Evolutionary conservation across 345 rosid species (phyloP), one percentile per base, ranked within the genome.

Genomic region (Citrus reticulata): DNA sequence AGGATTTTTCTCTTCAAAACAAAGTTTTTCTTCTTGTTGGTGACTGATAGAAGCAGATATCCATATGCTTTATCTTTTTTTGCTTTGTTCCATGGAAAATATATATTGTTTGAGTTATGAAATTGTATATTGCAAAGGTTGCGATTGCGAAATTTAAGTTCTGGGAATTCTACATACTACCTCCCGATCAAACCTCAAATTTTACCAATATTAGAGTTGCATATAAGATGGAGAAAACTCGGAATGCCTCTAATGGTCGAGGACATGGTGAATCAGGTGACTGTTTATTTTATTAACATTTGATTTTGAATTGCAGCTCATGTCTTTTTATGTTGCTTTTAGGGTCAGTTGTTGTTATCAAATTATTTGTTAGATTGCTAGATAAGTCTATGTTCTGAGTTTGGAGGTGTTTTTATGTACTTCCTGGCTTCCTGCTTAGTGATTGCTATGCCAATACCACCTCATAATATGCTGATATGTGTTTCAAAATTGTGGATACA

Each of bases 111-210:
- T 42, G 39, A 55, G 13, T 40, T 35, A 25, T 74, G 54, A 39
- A 54, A 14, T 60, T 14, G 4, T 42, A 30, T 62, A 37, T 34
- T 66, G 40, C 60, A 27, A 67, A 84, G 87, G 87, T 81, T 67
- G 87, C 80, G 64, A 32, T 75, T 60, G 80, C 75, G 17, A 81
- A 79, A 42, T 72, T 39, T 14, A 66, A 79, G 25, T 66, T 25
- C 27, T 68, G 70, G 57, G 63, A 54, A 40, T 78, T 84, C 78
- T 84, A 75, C 75, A 39, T 84, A 75, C 82, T 78, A 61, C 84
- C 86, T 65, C 84, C 84, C 24, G 68, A 66, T 72, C 77, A 84
- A 68, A 59, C 30, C 8, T 63, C 69, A n/a, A 57, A 29, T 34
- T 68, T 25, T 63, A 70, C 76, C 75, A 40, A 32, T 67, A 80